A percentile compares a stretch with the other conserved stretches of the same genome.
These are phyloP conservation scores for Leccinum disarticulatum DNA, from an alignment of 768 basidiomycete genomes.

Conservation along the genomic window DNA sequence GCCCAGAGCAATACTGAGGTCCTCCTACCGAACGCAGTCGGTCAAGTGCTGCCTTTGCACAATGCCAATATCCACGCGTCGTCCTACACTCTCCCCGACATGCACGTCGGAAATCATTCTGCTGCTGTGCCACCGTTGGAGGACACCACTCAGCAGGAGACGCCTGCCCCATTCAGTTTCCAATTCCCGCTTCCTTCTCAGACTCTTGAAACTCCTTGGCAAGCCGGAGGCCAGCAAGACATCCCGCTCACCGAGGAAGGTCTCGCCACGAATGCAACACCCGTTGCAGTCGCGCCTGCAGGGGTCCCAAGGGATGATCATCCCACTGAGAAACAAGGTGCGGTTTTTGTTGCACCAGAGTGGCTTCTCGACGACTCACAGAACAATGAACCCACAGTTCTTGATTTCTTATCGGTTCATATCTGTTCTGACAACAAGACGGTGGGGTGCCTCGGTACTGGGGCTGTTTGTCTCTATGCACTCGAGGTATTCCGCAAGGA, in stretches of 20 bases:
- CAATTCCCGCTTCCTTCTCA: background rate
- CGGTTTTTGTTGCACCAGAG: too few relatives aligned
- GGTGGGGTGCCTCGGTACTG: too few relatives aligned
- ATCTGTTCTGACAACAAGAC: too few relatives aligned
- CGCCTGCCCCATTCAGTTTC: background rate
- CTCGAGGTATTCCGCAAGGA: too few relatives aligned
- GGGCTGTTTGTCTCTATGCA: too few relatives aligned
- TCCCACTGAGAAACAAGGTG: too few relatives aligned
- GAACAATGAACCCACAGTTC: too few relatives aligned
- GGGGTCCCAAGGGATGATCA: too few relatives aligned
- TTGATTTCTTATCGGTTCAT: too few relatives aligned
- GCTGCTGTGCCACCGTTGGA: background rate
- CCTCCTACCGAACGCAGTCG: background rate
- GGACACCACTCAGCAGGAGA: background rate
- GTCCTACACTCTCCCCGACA: background rate
- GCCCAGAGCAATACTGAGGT: background rate
- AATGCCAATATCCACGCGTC: background rate
- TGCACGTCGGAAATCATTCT: background rate
- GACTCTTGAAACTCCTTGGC: background rate
- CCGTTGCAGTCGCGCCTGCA: too few relatives aligned
- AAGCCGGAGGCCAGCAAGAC: background rate
- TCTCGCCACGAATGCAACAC: background rate
- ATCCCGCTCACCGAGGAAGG: background rate
- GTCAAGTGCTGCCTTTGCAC: background rate
- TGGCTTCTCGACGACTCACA: too few relatives aligned